Evolutionary conservation across 208 protist genomes (phyloP).

Genomic region (Leishmania major): DNA sequence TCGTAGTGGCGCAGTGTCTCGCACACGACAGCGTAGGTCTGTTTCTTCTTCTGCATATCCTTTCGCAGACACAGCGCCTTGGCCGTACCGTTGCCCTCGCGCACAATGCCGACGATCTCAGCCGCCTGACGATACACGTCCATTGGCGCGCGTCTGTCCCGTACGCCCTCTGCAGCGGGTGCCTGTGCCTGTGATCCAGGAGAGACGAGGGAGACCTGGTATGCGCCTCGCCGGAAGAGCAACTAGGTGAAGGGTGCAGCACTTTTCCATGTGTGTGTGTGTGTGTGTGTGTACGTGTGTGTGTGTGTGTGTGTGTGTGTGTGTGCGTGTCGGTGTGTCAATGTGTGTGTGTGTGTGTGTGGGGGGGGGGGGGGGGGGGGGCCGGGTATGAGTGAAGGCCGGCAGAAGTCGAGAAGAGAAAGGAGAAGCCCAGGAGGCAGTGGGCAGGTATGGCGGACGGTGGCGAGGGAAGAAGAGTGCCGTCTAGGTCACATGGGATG

Average conservation of each 20-base stretch:
- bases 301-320: no score
- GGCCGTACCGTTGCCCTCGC: constrained; percentile 75
- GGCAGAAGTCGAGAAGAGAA: not conserved
- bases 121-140: constrained; percentile 91
- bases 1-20: constrained; percentile 90
- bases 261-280: not conserved
- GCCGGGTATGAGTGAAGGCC: not conserved
- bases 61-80: constrained; percentile 92
- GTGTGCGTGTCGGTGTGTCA: not conserved
- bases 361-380: no score
- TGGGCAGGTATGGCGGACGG: not conserved
- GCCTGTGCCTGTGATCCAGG: not conserved
- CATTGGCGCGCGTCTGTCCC: constrained; percentile 38
- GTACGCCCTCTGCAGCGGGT: not conserved
- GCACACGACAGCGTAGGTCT: constrained; percentile 92
- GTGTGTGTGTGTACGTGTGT: not conserved
- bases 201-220: not conserved
- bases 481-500: not conserved
- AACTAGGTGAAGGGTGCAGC: not conserved
- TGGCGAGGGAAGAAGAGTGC: not conserved
- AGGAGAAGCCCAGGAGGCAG: not conserved
- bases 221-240: not conserved
- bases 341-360: not conserved
- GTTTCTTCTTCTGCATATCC: constrained; percentile 93
- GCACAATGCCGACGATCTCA: constrained; percentile 74